phyloP scores from a whole-genome alignment of 306 rosid species.

The Glycine latifolia region DNA sequence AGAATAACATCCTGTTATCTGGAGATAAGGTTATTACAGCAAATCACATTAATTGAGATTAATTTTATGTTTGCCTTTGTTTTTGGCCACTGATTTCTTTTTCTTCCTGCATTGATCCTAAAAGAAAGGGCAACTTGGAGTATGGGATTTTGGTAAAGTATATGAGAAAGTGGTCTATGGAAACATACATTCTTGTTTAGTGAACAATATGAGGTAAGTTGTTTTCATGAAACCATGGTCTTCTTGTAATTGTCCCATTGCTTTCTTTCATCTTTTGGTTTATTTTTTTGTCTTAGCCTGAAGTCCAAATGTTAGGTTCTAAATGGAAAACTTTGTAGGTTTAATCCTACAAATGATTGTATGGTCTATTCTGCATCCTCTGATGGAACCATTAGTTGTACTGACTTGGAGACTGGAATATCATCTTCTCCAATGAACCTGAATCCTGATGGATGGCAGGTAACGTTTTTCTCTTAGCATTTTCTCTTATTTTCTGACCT shows the following conservation, averaged over 20 bases:
- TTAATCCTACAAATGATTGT: slow-evolving; percentile 75
- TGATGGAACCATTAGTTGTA: slow-evolving; percentile 84
- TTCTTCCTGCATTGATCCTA: slow-evolving; percentile 39
- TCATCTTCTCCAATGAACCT: slow-evolving; percentile 70
- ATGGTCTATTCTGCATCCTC: slow-evolving; percentile 86
- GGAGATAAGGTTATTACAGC: slow-evolving; percentile 81
- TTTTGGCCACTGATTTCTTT: slow-evolving; percentile 38
- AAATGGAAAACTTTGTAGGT: slow-evolving; percentile 60
- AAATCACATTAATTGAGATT: slow-evolving; percentile 13
- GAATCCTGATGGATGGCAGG: slow-evolving; percentile 97
- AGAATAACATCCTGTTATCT: slow-evolving; percentile 84
- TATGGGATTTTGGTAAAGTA: slow-evolving; percentile 86
- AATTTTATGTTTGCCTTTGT: slow-evolving; percentile 26
- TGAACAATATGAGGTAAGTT: slow-evolving; percentile 87
- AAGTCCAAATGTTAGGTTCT: slow-evolving; percentile 30
- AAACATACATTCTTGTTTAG: slow-evolving; percentile 79
- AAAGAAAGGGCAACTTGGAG: slow-evolving; percentile 99
- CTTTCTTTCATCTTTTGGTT: neutral
- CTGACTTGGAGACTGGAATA: slow-evolving; percentile 90
- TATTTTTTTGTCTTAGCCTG: slow-evolving; percentile 11
- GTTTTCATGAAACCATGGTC: slow-evolving; percentile 12
- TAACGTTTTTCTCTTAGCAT: slow-evolving; percentile 28
- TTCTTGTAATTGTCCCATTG: neutral
- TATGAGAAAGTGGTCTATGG: slow-evolving; percentile 88
- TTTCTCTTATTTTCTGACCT: slow-evolving; percentile 15